phyloP scores from a whole-genome alignment of 2,329 filamentous ascomycete species.

The Falciphora oryzae region DNA sequence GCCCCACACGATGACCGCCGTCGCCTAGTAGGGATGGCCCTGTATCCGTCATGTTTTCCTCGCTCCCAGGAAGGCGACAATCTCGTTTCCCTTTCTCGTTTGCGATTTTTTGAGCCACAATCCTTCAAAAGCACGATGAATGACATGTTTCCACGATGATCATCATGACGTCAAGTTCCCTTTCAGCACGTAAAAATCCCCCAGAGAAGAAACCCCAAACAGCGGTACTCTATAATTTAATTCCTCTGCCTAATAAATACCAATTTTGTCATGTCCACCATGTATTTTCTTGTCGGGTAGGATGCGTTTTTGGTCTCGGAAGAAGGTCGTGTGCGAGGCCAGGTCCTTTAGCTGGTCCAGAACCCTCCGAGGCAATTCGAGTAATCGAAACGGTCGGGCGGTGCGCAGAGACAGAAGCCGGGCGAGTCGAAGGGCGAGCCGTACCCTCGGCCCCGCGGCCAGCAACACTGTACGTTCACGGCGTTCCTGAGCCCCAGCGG shows the following conservation, averaged over 20 bases:
- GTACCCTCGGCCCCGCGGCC: conserved; percentile 10
- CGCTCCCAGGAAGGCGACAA: background rate
- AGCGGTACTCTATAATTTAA: too few relatives aligned
- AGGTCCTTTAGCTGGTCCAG: conserved; percentile 9
- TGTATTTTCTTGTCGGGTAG: too few relatives aligned
- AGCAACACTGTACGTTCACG: conserved; percentile 12
- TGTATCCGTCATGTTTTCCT: background rate
- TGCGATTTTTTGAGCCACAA: background rate
- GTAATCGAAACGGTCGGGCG: conserved; percentile 11
- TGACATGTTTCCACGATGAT: background rate
- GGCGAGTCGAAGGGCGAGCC: conserved; percentile 13
- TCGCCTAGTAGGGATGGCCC: conserved; percentile 23
- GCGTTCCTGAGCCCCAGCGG: background rate
- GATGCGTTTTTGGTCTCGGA: too few relatives aligned
- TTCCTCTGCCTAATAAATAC: too few relatives aligned
- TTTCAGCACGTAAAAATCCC: too few relatives aligned
- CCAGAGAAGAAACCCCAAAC: too few relatives aligned
- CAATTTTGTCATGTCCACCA: too few relatives aligned
- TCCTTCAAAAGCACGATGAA: background rate
- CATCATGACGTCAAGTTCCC: too few relatives aligned
- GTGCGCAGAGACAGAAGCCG: conserved; percentile 14
- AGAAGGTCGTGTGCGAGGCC: too few relatives aligned
- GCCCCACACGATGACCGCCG: conserved; percentile 28
- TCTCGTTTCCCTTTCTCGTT: background rate
- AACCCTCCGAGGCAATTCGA: conserved; percentile 11